Evolutionary conservation across 1,284 basidiomycete genomes (phyloP).

Genomic region (Heterobasidion occidentale): DNA sequence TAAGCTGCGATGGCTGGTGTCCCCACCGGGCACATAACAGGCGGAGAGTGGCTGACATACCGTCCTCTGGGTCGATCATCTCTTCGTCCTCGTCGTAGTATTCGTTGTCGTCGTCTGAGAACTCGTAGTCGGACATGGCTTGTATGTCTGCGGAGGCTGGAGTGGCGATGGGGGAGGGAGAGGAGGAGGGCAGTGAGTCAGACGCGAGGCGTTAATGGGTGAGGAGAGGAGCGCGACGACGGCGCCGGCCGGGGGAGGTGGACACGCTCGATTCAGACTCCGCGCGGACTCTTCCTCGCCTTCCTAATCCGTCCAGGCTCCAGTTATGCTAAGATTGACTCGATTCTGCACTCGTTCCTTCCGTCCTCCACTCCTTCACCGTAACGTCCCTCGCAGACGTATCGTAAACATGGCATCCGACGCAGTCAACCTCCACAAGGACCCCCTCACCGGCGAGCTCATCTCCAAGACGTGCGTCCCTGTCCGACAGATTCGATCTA

Average conservation of each 20-base stretch:
- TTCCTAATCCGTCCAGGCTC: too few species aligned
- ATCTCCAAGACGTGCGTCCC: slow-evolving; percentile 86
- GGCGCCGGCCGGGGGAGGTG: neutral
- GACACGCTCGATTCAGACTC: neutral
- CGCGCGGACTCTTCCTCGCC: neutral
- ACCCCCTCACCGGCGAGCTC: slow-evolving; percentile 89
- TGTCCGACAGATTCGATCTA: too few species aligned
- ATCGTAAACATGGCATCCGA: slow-evolving; percentile 42
- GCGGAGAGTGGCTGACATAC: slow-evolving; percentile 6
- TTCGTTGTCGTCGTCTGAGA: slow-evolving; percentile 61
- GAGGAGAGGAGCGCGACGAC: neutral
- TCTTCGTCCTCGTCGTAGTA: slow-evolving; percentile 63
- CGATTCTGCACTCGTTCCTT: slow-evolving; percentile 2
- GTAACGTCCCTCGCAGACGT: neutral
- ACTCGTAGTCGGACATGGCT: slow-evolving; percentile 66
- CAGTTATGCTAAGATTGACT: slow-evolving; percentile 9
- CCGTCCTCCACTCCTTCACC: neutral
- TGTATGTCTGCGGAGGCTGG: neutral
- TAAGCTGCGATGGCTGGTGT: too few species aligned
- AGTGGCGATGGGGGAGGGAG: neutral
- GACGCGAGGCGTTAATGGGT: neutral
- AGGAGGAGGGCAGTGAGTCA: neutral
- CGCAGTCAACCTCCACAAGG: slow-evolving; percentile 55
- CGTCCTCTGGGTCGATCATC: slow-evolving; percentile 42
- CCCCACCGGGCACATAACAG: too few species aligned